These are phyloP conservation scores for Musa balbisiana DNA, from an alignment of 202 grass and related monocot genomes.

Conservation along the genomic window DNA sequence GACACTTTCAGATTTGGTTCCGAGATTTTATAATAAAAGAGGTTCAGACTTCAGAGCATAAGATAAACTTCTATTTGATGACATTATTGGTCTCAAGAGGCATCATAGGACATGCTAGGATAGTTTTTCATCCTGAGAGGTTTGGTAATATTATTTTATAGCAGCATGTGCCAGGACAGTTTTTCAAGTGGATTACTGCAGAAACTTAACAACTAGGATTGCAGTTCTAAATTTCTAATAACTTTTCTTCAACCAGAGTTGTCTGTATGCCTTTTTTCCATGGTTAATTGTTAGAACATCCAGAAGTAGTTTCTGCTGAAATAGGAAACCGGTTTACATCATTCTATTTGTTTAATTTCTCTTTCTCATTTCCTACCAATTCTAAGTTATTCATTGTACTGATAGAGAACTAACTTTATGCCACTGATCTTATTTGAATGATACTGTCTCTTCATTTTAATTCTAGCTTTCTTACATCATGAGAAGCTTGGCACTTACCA, in stretches of 20 bases:
- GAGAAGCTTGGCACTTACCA: conserved; percentile 37
- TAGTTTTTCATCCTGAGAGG: no score
- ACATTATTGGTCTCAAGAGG: no score
- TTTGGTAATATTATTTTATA: no score
- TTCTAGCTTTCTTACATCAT: neutral
- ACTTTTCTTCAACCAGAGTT: no score
- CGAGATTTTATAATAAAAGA: neutral
- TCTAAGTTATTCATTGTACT: neutral
- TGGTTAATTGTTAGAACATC: neutral
- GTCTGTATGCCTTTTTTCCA: no score
- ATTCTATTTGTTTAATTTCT: neutral
- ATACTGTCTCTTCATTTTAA: neutral
- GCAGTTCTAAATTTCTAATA: neutral
- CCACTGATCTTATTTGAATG: neutral
- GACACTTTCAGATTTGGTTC: neutral
- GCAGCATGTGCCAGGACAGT: no score
- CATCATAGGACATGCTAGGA: no score
- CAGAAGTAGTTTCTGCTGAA: neutral
- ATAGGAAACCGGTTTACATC: neutral
- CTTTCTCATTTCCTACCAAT: neutral
- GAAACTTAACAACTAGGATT: neutral
- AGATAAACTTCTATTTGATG: neutral
- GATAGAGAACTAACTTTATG: neutral
- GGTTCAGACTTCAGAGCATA: neutral
- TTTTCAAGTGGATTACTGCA: neutral